Percentiles rank a stretch among this genome's conserved stretches.
These are phyloP conservation scores for Pezizomycotina sp. DNA, from an alignment of 2,329 filamentous ascomycete species.

Conservation along the genomic window DNA sequence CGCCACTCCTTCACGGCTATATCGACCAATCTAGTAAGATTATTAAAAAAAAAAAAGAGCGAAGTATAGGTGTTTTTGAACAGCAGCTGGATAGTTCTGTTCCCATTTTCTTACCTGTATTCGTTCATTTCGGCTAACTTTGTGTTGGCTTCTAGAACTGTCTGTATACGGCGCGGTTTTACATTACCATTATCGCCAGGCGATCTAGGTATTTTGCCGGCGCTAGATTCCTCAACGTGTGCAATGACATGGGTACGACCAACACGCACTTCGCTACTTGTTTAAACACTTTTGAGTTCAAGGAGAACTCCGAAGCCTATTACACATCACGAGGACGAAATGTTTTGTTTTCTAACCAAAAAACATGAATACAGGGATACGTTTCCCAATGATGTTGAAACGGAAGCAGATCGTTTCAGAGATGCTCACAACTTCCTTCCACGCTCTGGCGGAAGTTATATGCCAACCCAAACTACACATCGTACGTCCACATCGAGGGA, in stretches of 20 bases:
- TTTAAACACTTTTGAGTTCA: neutral
- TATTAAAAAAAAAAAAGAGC: neutral
- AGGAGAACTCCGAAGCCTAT: constrained; percentile 23
- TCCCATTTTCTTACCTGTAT: constrained; percentile 1
- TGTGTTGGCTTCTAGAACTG: constrained; percentile 39
- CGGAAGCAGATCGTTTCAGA: constrained; percentile 96
- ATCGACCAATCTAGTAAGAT: constrained; percentile 61
- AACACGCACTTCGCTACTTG: constrained; percentile 27
- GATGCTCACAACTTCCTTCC: constrained; percentile 84
- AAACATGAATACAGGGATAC: too few species aligned
- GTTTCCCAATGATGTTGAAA: constrained; percentile 98
- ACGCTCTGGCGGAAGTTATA: constrained; percentile 76
- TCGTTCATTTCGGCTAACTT: constrained; percentile 8
- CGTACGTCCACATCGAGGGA: constrained; percentile 88
- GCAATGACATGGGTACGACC: constrained; percentile 58
- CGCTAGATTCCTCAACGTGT: constrained; percentile 81
- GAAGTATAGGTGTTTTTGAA: constrained; percentile 5
- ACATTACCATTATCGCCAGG: constrained; percentile 84
- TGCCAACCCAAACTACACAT: constrained; percentile 81
- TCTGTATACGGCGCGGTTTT: constrained; percentile 76
- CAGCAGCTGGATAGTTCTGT: neutral
- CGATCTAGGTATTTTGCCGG: constrained; percentile 88
- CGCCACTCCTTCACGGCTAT: constrained; percentile 91
- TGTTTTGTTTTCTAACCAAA: too few species aligned
- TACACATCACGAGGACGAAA: too few species aligned